These are phyloP conservation scores for Cornus kousa DNA, from an alignment of 148 eudicot species.

Conservation along the genomic window DNA sequence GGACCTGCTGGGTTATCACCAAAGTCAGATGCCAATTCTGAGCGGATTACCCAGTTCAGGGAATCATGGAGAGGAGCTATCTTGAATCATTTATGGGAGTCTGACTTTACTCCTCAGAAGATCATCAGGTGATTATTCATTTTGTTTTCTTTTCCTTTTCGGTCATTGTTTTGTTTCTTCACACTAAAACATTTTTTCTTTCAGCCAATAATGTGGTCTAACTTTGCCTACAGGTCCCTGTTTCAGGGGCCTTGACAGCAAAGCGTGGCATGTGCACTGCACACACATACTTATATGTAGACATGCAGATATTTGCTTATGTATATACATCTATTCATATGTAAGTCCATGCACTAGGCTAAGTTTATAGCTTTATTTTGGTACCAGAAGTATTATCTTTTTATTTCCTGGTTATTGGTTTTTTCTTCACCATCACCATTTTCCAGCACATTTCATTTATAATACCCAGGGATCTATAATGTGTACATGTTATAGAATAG, in stretches of 20 bases:
- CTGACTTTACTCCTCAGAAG: constrained; percentile 91
- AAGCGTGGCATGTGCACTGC: too few relatives aligned
- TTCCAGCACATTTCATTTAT: too few relatives aligned
- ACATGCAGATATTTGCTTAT: neutral
- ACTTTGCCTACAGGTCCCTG: too few relatives aligned
- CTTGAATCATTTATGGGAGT: constrained; percentile 90
- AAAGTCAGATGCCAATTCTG: constrained; percentile 62
- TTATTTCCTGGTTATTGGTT: neutral
- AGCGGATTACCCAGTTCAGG: constrained; percentile 56
- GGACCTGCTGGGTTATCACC: constrained; percentile 86
- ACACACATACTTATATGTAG: neutral
- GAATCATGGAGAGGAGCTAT: constrained; percentile 95
- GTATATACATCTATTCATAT: neutral
- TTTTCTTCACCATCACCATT: too few relatives aligned
- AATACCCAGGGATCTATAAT: too few relatives aligned
- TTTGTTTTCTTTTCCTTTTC: neutral
- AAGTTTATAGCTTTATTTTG: neutral
- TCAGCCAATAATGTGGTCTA: neutral
- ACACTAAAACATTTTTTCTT: neutral
- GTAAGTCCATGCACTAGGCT: neutral
- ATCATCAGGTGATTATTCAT: constrained; percentile 55
- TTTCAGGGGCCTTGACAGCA: too few relatives aligned
- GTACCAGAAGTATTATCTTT: neutral
- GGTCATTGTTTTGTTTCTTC: neutral
- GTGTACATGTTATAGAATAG: too few relatives aligned